Base-by-base conservation (phyloP, 2,329 filamentous ascomycete species). In the Chalara sp. region DNA sequence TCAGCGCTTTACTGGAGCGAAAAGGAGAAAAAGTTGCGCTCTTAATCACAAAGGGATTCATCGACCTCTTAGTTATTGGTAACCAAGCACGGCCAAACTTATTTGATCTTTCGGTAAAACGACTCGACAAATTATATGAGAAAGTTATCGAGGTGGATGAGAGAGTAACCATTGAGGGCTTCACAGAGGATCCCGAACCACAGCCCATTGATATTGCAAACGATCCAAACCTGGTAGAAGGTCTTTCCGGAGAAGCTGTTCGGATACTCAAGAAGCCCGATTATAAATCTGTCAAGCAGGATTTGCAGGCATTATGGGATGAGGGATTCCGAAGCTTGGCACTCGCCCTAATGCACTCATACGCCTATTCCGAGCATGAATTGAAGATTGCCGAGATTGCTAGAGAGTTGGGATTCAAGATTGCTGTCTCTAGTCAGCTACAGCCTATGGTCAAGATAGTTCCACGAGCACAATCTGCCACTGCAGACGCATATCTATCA, bases 391-490 rank as follows among this genome's bases (percentile, higher is more conserved):
- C 81, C 12, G 74, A 72, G 56, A 68, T 86, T 21, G 83, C 83
- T 1, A 72, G 69, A 48, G 76, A 83, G 21, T 79, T 85, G 55
- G 83, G 83, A 1, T 86, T 87, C 59, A 70, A 76, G 62, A 76
- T 87, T 51, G 82, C 79, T 55, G 66, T 86, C 32, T 84, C 80
- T 47, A 80, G 83, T 54, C 75, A 82, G 60, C 70, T 86, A 39
- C 81, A 84, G 78, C 82, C 83, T 5, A 86, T 86, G 82, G 86
- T 86, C 66, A 86, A 86, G 65, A 69, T 86, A 28, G 78, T 86
- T 0, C 81, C 83, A 6, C 69, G 83, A 60, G 80, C 80, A 7
- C 84, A 80, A 2, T 84, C 80, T 35, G 81, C 83, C 2, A 83
- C 80, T 57, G 83, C 83, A 12, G 83, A 86, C 67, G 83, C 83